Evolutionary conservation across 108 stramenopile genomes (phyloP).

Genomic region (Cyclotella distinguenda): DNA sequence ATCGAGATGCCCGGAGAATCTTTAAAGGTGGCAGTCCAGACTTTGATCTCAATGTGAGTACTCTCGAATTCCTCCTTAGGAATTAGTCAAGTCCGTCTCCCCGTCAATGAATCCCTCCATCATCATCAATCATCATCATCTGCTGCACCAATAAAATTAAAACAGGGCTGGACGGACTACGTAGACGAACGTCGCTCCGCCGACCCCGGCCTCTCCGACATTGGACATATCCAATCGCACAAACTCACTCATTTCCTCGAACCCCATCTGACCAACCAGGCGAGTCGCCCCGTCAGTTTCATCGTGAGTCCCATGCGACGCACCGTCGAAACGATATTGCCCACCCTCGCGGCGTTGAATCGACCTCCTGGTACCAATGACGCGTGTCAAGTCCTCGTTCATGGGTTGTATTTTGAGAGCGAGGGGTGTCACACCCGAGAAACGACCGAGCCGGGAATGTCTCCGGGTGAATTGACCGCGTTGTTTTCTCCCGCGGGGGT

Average conservation of each 20-base stretch:
- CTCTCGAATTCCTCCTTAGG: neutral
- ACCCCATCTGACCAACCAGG: slow-evolving; percentile 57
- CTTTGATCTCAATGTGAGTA: slow-evolving; percentile 49
- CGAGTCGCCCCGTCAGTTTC: slow-evolving; percentile 59
- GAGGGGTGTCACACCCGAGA: slow-evolving; percentile 72
- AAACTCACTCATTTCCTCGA: slow-evolving; percentile 55
- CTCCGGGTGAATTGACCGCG: slow-evolving; percentile 51
- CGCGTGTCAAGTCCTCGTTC: slow-evolving; percentile 44
- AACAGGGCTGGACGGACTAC: slow-evolving; percentile 57
- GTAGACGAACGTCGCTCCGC: slow-evolving; percentile 57
- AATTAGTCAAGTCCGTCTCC: neutral
- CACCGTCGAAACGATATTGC: slow-evolving; percentile 67
- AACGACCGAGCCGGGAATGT: slow-evolving; percentile 67
- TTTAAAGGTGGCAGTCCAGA: slow-evolving; percentile 61
- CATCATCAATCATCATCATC: neutral
- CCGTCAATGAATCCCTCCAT: neutral
- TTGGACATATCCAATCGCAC: slow-evolving; percentile 56
- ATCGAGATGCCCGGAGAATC: slow-evolving; percentile 55
- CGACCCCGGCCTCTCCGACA: slow-evolving; percentile 59
- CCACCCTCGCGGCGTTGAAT: slow-evolving; percentile 51
- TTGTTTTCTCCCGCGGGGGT: slow-evolving; percentile 19
- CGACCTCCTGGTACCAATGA: neutral
- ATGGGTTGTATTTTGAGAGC: slow-evolving; percentile 69
- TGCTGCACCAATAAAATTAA: neutral
- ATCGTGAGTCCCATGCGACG: slow-evolving; percentile 74